Conservation (phyloP, 2,329 filamentous ascomycete genomes). For the Fusarium subglutinans region DNA sequence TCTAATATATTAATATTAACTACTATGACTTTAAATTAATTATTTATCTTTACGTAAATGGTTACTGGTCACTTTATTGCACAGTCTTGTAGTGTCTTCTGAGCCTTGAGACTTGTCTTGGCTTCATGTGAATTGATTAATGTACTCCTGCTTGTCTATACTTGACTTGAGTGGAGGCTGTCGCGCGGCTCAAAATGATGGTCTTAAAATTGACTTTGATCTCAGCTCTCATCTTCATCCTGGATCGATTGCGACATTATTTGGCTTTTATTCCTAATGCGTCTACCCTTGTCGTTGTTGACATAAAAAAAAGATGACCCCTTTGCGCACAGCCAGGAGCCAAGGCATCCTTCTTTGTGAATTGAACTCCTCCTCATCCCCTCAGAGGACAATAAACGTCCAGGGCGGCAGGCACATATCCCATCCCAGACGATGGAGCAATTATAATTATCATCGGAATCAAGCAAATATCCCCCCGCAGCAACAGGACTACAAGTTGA, state of each 20-base stretch:
- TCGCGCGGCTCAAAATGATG: background rate
- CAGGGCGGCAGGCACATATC: background rate
- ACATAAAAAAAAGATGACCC: background rate
- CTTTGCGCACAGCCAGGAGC: background rate
- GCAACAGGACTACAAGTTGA: background rate
- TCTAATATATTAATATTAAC: no score
- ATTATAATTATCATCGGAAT: background rate
- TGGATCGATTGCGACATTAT: rapidly evolving
- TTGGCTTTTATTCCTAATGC: rapidly evolving
- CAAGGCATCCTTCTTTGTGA: background rate
- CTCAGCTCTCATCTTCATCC: background rate
- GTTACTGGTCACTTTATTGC: background rate
- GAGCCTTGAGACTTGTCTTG: background rate
- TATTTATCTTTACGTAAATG: background rate
- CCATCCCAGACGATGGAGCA: background rate
- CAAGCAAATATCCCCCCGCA: background rate
- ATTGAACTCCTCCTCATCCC: background rate
- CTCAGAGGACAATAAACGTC: background rate
- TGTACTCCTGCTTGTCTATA: background rate
- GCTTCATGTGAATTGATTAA: background rate
- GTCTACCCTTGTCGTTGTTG: rapidly evolving
- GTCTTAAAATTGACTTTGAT: background rate
- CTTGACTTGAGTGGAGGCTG: background rate
- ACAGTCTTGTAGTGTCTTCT: background rate
- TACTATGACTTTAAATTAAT: no score